phyloP scores from a whole-genome alignment of 805 yeast species.

The Starmera quercuum region DNA sequence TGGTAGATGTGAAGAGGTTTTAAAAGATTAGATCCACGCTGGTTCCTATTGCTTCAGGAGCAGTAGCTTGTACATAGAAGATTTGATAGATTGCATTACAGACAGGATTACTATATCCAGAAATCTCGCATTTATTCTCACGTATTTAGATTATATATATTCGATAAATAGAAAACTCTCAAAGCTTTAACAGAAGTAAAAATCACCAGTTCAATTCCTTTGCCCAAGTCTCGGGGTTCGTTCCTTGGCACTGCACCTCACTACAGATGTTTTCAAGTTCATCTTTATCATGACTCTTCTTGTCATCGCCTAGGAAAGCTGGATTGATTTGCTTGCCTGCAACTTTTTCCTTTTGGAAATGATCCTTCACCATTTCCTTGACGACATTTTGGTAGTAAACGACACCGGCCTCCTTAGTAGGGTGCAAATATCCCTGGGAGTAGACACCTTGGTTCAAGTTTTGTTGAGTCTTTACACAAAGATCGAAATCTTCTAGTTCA shows the following conservation, averaged over 20 bases:
- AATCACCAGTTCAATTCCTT: constrained; percentile 18
- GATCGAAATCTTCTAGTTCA: constrained; percentile 53
- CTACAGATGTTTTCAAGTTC: constrained; percentile 44
- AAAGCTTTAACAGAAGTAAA: neutral
- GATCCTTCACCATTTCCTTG: constrained; percentile 50
- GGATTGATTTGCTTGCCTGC: constrained; percentile 44
- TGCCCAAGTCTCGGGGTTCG: constrained; percentile 27
- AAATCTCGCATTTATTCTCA: too few relatives aligned
- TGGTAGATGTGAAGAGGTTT: constrained; percentile 47
- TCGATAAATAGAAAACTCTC: too few relatives aligned
- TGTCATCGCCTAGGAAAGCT: constrained; percentile 32
- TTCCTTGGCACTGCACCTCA: constrained; percentile 42
- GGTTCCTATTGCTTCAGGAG: neutral
- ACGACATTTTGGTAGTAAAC: constrained; percentile 48
- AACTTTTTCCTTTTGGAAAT: constrained; percentile 36
- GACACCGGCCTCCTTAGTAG: constrained; percentile 51
- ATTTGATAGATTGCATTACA: neutral
- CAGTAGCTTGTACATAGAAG: neutral
- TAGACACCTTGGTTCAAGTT: constrained; percentile 56
- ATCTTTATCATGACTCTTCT: constrained; percentile 33
- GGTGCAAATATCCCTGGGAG: constrained; percentile 52
- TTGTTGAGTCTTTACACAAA: constrained; percentile 52
- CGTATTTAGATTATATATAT: too few relatives aligned
- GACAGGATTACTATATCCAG: neutral
- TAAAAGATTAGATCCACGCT: constrained; percentile 2